Base-by-base conservation (phyloP, 805 yeast genomes). In the Candida takata region DNA sequence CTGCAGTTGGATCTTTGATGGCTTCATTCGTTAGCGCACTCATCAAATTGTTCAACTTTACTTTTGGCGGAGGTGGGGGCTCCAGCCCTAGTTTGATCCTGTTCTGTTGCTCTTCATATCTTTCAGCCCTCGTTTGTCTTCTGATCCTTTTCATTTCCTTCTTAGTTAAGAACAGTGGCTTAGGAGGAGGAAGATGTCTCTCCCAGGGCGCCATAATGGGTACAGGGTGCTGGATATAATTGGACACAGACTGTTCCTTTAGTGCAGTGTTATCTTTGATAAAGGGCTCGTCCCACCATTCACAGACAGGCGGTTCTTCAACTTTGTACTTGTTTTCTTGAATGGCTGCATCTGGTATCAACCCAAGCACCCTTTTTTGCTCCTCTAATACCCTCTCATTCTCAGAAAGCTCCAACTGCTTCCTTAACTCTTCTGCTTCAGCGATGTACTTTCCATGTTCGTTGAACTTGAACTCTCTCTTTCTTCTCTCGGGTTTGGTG, bases 61-160 rank as follows among this genome's bases (percentile, higher is more conserved):
- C 82, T 57, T 90, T 92, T 3, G 96, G 95, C 6, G 81, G 81
- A 0, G 96, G 95, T 5, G 95, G 81, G 0, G 95, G 82, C 31
- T 81, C 84, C 14, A 88, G 60, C 0, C 98, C 98, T 5, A 84
- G 62, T 38, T 78, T 72, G 17, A 88, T 79, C 31, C 82, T 65
- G 46, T 85, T 90, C 52, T 85, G 95, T 38, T 72, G 68, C 31
- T 80, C 92, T 48, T 79, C 77, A 42, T 76, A 74, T 41, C 60
- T 65, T 27, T 68, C 67, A 30, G 77, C 72, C 38, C 97, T 67
- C 32, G 74, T 79, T 40, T 80, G 80, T 41, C 79, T 71, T 29
- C 96, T 70, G 27, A 80, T 69, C 38, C 87, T 69, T 48, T 82
- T 83, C 59, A 72, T 58, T 53, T 92, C 98, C 40, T 72, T 67